Evolutionary conservation across 805 yeast genomes (phyloP), one percentile per base, ranked within the genome.

Genomic region (Saturnispora dispora): DNA sequence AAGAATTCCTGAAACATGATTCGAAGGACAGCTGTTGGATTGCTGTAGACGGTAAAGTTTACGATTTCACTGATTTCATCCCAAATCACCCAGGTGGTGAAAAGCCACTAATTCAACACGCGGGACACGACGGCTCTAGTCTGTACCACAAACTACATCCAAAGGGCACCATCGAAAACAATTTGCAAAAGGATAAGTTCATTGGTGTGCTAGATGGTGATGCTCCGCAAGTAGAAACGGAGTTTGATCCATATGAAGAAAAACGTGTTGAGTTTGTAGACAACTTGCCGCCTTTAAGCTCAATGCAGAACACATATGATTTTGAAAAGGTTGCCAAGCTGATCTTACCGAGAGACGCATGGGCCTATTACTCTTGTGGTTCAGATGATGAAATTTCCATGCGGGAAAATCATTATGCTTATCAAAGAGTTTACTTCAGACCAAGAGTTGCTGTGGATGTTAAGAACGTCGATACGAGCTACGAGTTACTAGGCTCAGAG

Each of bases 281-380:
- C 33, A 69, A 72, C 52, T 79, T 78, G 66, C 98, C 98, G 2
- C 81, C 81, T 15, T 62, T 91, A 39, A 71, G 78, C 7, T 81
- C 79, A 59, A 76, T 90, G 53, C 79, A 82, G 63, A 91, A 93
- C 61, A 60, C 88, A 53, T 83, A 81, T 59, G 98, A 91, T 66
- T 89, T 91, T 63, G 98, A 91, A 66, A 77, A 78, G 59, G 79
- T 91, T 44, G 97, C 98, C 3, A 75, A 88, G 47, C 77, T 82
- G 53, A 84, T 87, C 33, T 72, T 91, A 74, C 77, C 87, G 30
- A 81, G 79, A 51, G 77, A 78, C 32, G 97, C 93, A 0, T 87
- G 97, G 95, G 93, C 93, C 13, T 91, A 91, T 67, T 91, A 89
- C 64, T 84, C 95, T 4, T 80, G 89, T 35, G 98, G 91, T 9